Evolutionary conservation across 352 stramenopile genomes (phyloP).

Genomic region (Phytophthora tubulina): DNA sequence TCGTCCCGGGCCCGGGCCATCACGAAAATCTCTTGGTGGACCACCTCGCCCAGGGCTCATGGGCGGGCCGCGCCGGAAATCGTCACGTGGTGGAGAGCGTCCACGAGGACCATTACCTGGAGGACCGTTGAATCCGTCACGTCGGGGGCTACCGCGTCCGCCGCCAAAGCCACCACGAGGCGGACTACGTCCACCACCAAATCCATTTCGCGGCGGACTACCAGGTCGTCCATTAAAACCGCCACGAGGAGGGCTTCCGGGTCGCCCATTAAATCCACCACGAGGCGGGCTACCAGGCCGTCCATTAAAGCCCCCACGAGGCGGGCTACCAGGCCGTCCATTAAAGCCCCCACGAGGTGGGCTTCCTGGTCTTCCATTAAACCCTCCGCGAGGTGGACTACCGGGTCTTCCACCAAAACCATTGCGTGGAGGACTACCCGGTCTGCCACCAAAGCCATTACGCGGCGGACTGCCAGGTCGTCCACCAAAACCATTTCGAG

Average conservation of each 20-base stretch:
- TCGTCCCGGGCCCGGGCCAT: slow-evolving; percentile 32
- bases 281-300: slow-evolving; percentile 5
- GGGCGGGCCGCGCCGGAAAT: slow-evolving; percentile 30
- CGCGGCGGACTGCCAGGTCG: slow-evolving; percentile 23
- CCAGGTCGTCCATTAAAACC: slow-evolving; percentile 23
- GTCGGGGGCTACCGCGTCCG: slow-evolving; percentile 32
- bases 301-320: slow-evolving; percentile 15
- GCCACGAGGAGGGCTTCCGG: neutral
- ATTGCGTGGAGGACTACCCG: slow-evolving; percentile 20
- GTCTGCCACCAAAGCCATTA: slow-evolving; percentile 23
- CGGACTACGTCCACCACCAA: slow-evolving; percentile 19
- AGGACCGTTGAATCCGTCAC: slow-evolving; percentile 28
- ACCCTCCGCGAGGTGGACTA: slow-evolving; percentile 21
- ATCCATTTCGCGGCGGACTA: slow-evolving; percentile 17
- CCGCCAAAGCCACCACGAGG: slow-evolving; percentile 9
- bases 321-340: slow-evolving; percentile 16
- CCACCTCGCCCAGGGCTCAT: slow-evolving; percentile 39
- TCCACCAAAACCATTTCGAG: slow-evolving; percentile 9
- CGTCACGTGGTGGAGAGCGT: slow-evolving; percentile 39
- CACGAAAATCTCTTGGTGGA: slow-evolving; percentile 39
- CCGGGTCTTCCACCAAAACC: slow-evolving; percentile 9
- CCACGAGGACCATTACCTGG: slow-evolving; percentile 25
- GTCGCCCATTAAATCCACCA: slow-evolving; percentile 8
- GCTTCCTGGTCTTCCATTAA: slow-evolving; percentile 19
- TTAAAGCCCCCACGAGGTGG: slow-evolving; percentile 16